These are phyloP conservation scores for Lasiosphaeria hispida DNA, from an alignment of 495 filamentous ascomycete genomes.

Conservation along the genomic window DNA sequence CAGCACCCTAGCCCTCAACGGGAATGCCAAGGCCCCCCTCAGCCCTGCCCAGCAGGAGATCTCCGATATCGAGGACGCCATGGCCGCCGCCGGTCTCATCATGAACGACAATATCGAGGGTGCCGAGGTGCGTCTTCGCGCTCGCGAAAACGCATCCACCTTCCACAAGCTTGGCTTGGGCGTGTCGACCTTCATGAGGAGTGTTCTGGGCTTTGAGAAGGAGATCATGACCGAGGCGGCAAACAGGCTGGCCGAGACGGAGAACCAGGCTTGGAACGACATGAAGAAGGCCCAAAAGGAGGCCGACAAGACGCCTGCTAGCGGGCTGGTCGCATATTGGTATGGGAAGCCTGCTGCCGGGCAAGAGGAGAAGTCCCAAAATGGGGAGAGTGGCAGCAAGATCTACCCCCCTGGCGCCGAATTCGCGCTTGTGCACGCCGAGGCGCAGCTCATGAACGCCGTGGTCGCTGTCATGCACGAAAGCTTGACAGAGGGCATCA, in stretches of 20 bases:
- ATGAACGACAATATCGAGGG: constrained; percentile 92
- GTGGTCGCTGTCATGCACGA: constrained; percentile 88
- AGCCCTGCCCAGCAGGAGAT: constrained; percentile 26
- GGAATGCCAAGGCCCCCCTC: constrained; percentile 27
- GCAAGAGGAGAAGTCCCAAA: constrained; percentile 11
- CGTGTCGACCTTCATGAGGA: constrained; percentile 78
- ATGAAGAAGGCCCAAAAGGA: constrained; percentile 69
- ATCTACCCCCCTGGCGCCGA: constrained; percentile 82
- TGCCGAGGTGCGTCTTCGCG: constrained; percentile 70
- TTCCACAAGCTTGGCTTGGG: constrained; percentile 87
- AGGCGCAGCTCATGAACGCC: constrained; percentile 85
- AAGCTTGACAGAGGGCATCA: constrained; percentile 86
- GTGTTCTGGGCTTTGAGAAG: constrained; percentile 88
- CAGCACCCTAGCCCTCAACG: constrained; percentile 21
- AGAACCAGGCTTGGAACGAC: constrained; percentile 72
- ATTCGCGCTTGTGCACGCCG: constrained; percentile 69
- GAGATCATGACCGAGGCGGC: constrained; percentile 89
- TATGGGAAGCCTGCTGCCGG: constrained; percentile 11
- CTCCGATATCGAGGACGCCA: constrained; percentile 48
- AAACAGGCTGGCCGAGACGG: constrained; percentile 71
- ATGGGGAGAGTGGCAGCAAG: constrained; percentile 20
- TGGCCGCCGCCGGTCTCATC: constrained; percentile 55
- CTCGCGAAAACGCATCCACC: constrained; percentile 73
- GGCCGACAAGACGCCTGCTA: constrained; percentile 29
- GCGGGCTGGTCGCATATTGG: constrained; percentile 25